phyloP scores from a whole-genome alignment of 441 rosid genomes.

The Adansonia rubrostipa region DNA sequence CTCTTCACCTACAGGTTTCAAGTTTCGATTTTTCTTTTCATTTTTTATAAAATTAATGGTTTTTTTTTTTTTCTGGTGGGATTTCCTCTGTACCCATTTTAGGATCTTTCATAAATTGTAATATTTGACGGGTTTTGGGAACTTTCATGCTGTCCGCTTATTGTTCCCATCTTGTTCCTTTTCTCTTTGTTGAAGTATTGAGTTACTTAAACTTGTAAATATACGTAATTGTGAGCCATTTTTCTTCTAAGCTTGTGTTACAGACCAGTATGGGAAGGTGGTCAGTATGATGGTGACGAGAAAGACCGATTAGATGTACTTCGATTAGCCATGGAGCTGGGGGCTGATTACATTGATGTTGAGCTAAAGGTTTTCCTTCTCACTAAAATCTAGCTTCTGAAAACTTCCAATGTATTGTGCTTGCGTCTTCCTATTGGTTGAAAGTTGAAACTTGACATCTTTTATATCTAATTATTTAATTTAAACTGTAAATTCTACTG shows the following conservation, averaged over 20 bases:
- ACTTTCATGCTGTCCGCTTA: background rate
- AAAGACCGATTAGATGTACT: slow-evolving; percentile 63
- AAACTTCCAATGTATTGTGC: background rate
- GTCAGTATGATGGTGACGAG: slow-evolving; percentile 89
- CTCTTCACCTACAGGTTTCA: slow-evolving; percentile 86
- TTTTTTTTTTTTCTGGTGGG: background rate
- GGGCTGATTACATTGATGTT: slow-evolving; percentile 92
- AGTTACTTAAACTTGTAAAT: slow-evolving; percentile 1
- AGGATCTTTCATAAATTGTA: background rate
- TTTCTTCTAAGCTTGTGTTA: slow-evolving; percentile 15
- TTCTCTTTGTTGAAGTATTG: background rate
- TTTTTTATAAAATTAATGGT: background rate
- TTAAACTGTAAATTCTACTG: background rate
- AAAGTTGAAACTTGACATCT: background rate
- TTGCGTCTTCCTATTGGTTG: background rate
- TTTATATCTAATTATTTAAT: background rate
- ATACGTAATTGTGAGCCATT: slow-evolving; percentile 13
- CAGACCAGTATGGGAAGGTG: slow-evolving; percentile 98
- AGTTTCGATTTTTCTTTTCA: background rate
- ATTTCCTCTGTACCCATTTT: background rate
- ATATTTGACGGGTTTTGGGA: background rate
- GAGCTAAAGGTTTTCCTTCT: slow-evolving; percentile 76
- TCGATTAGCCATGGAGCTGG: slow-evolving; percentile 81
- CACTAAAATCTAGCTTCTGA: slow-evolving; percentile 5
- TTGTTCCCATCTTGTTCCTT: background rate